These are phyloP conservation scores for Citrus cavaleriei DNA, from an alignment of 345 rosid genomes.

Conservation along the genomic window DNA sequence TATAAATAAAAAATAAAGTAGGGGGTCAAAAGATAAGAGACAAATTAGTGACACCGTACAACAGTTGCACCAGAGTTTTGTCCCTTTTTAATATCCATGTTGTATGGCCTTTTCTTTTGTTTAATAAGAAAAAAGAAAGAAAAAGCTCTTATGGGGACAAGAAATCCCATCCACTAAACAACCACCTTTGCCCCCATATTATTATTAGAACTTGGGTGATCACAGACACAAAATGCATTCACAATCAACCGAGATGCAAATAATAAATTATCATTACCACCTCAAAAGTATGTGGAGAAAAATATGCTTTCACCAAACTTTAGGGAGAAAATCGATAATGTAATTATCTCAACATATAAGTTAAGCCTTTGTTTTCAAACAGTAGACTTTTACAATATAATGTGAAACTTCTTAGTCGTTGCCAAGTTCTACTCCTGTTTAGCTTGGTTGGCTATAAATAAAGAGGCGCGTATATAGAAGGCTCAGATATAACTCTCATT, in stretches of 20 bases:
- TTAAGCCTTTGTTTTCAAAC: background rate
- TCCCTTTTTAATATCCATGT: too few species aligned
- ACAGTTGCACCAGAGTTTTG: accelerated
- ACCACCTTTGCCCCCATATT: too few species aligned
- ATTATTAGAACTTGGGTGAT: too few species aligned
- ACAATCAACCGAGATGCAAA: too few species aligned
- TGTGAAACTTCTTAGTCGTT: background rate
- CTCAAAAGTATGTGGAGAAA: background rate
- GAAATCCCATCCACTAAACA: too few species aligned
- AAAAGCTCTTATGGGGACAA: too few species aligned
- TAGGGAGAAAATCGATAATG: background rate
- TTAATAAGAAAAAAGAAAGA: too few species aligned
- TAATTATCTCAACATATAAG: background rate
- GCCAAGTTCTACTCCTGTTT: background rate
- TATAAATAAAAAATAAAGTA: too few species aligned
- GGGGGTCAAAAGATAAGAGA: too few species aligned
- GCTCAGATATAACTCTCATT: background rate
- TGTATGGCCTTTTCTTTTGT: too few species aligned
- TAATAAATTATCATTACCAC: too few species aligned
- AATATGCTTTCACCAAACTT: background rate
- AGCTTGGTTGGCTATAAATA: background rate
- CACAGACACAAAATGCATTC: too few species aligned
- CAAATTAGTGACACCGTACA: accelerated
- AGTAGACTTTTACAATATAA: background rate
- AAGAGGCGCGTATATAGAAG: background rate